These are phyloP conservation scores for Eragrostis tef DNA, from an alignment of 202 grass and related monocot genomes.

Conservation along the genomic window DNA sequence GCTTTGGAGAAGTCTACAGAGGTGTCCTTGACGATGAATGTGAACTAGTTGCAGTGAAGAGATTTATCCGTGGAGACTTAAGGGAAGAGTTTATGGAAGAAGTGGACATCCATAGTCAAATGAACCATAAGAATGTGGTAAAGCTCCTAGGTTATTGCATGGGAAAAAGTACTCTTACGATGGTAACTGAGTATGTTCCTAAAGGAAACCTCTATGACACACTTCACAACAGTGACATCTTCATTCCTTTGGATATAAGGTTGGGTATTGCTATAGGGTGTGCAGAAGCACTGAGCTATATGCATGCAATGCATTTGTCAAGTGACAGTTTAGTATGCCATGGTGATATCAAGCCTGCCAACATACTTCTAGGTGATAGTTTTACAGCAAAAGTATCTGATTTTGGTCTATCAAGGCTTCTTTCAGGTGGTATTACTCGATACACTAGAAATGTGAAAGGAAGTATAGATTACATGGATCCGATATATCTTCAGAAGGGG, in stretches of 20 bases:
- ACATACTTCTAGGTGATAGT: conserved; percentile 13
- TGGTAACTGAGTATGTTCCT: conserved; percentile 26
- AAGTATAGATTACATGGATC: conserved; percentile 26
- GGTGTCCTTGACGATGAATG: conserved; percentile 10
- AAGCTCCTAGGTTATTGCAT: conserved; percentile 20
- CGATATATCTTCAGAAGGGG: conserved; percentile 4
- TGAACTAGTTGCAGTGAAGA: conserved; percentile 5
- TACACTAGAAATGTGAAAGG: conserved; percentile 5
- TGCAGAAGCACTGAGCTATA: conserved; percentile 27
- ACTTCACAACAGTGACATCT: background rate
- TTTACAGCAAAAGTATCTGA: conserved; percentile 11
- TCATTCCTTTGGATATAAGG: conserved; percentile 17
- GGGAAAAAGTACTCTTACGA: background rate
- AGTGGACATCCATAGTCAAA: background rate
- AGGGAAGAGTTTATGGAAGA: background rate
- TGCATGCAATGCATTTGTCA: conserved; percentile 8
- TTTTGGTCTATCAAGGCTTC: conserved; percentile 19
- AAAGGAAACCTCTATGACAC: background rate
- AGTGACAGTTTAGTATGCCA: background rate
- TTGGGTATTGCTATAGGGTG: conserved; percentile 18
- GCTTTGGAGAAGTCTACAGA: conserved; percentile 24
- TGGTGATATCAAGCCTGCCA: conserved; percentile 18
- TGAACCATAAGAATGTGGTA: conserved; percentile 29
- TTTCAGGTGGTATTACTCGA: background rate
- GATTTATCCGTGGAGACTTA: background rate